phyloP scores from a whole-genome alignment of 2,329 filamentous ascomycete species.

The Penicillium sp. region DNA sequence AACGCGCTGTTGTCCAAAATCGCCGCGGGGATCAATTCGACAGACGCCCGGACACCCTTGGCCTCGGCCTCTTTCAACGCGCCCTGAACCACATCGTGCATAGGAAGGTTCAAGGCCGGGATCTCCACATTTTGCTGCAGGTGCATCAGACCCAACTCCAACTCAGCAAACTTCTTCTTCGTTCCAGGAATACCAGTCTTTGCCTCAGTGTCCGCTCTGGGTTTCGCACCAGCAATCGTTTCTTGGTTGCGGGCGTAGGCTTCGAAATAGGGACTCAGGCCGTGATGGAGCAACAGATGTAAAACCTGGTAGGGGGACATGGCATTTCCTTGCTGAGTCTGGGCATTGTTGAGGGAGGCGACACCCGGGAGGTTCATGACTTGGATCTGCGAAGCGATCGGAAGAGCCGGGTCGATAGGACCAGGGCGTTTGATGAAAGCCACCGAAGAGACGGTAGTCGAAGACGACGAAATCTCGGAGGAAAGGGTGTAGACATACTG shows the following conservation, averaged over 20 bases:
- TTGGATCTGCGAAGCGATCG: constrained; percentile 84
- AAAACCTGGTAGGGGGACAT: constrained; percentile 88
- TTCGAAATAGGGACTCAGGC: constrained; percentile 94
- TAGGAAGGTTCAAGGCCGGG: constrained; percentile 80
- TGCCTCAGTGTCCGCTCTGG: constrained; percentile 78
- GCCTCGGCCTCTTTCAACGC: constrained; percentile 75
- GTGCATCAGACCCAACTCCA: constrained; percentile 86
- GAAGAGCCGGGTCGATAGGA: constrained; percentile 78
- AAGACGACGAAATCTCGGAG: constrained; percentile 72
- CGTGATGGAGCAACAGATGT: constrained; percentile 87
- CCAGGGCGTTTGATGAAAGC: constrained; percentile 86
- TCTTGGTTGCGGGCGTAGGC: constrained; percentile 86
- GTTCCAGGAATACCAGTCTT: constrained; percentile 96
- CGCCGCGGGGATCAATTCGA: constrained; percentile 72
- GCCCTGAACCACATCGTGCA: constrained; percentile 83
- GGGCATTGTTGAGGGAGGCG: constrained; percentile 64
- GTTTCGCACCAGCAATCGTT: constrained; percentile 62
- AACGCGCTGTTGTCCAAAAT: constrained; percentile 88
- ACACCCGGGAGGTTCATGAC: constrained; percentile 88
- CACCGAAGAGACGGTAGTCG: constrained; percentile 79
- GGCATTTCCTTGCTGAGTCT: constrained; percentile 68
- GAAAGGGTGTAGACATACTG: constrained; percentile 75
- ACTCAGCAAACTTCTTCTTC: constrained; percentile 92
- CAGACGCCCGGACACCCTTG: constrained; percentile 65
- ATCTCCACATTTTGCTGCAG: constrained; percentile 98